Base-by-base conservation (phyloP, 345 rosid genomes). In the Eucalyptus tenuipes region DNA sequence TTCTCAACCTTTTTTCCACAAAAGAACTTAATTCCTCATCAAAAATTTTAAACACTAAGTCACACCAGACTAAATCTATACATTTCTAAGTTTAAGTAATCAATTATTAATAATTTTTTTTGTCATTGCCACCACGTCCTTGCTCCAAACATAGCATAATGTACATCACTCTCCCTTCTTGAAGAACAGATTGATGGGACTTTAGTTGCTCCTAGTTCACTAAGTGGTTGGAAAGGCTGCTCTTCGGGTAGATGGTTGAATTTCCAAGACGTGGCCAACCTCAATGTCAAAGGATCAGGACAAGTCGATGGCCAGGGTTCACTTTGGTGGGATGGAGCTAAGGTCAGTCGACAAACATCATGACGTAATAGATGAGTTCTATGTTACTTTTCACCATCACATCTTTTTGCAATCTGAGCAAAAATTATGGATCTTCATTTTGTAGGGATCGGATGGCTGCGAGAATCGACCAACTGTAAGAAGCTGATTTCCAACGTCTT, bases 151-250 rank as follows among this genome's bases (percentile, higher is more conserved):
- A 29, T 61, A 13, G 71, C 33, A 29, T 61, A 61, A 61, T 29
- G 71, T 61, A 29, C 22, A 64, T 15, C 40, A 64, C 33, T 64
- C 75, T 64, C 75, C 33, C 15, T n/a, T 64, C 37, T 15, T 64
- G 75, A 40, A n/a, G 8, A 75, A 11, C 87, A 92, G 92, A 31
- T 93, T 81, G 15, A 17, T 11, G 94, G 94, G 79, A 90, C 49
- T 3, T 50, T 91, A 25, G 52, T 85, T 4, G 92, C 92, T 7
- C 94, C 93, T 4, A 22, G 12, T 14, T 82, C 86, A 20, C 8
- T n/a, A 10, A 48, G 3, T 9, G 40, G 49, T 48, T 91, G 91
- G 91, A 59, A 17, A 17, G 16, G 31, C 29, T 80, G 85, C 14
- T 1, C 4, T 0, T 2, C 14, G 15, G 29, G 44, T 4, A 71